phyloP scores from a whole-genome alignment of 768 basidiomycete genomes.

The Suillus hirtellus region DNA sequence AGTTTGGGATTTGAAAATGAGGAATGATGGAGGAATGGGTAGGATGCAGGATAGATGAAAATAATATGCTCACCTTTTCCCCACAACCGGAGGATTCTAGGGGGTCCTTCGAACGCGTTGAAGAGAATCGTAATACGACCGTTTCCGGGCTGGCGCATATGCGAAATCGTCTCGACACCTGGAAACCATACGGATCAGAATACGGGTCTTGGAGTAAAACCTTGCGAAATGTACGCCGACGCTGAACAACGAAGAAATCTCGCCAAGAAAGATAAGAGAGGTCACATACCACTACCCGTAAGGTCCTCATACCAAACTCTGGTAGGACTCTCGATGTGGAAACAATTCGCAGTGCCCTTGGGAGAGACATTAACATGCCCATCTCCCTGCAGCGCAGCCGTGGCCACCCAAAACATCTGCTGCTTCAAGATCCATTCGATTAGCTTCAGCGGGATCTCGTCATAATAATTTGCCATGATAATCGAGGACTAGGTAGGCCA shows the following conservation, averaged over 20 bases:
- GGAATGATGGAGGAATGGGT: background rate
- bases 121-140: constrained; percentile 63
- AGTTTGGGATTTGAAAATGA: background rate
- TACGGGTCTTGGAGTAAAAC: background rate
- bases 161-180: constrained; percentile 62
- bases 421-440: constrained; percentile 60
- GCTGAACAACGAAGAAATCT: background rate
- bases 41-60: background rate
- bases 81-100: constrained; percentile 59
- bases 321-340: constrained; percentile 55
- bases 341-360: constrained; percentile 59
- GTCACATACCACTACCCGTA: constrained; percentile 61
- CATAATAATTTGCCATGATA: constrained; percentile 57
- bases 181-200: background rate
- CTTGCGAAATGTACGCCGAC: background rate
- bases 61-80: constrained; percentile 47
- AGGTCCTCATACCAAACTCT: constrained; percentile 76
- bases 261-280: background rate
- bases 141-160: constrained; percentile 57
- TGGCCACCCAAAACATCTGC: constrained; percentile 72
- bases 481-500: background rate
- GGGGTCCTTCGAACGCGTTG: constrained; percentile 59
- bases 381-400: constrained; percentile 54
- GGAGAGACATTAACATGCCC: constrained; percentile 72
- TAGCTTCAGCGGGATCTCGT: constrained; percentile 54